These are phyloP conservation scores for Naganishia friedmannii DNA, from an alignment of 768 basidiomycete species.

Conservation along the genomic window DNA sequence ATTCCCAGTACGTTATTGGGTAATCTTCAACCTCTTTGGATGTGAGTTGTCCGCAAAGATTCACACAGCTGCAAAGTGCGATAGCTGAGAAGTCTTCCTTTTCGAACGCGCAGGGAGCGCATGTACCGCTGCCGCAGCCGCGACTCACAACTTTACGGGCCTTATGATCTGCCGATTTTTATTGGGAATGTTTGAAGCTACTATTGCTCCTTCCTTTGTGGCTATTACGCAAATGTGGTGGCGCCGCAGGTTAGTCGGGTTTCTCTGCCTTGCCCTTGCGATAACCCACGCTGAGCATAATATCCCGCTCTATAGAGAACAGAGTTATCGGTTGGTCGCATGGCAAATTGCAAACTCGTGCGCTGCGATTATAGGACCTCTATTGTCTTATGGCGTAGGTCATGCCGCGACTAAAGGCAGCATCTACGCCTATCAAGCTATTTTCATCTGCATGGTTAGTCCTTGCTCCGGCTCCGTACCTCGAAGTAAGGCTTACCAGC, in stretches of 20 bases:
- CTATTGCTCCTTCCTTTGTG: slow-evolving; percentile 29
- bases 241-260: background rate
- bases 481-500: too few relatives aligned
- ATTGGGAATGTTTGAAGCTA: slow-evolving; percentile 31
- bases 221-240: slow-evolving; percentile 24
- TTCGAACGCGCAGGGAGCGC: slow-evolving; percentile 24
- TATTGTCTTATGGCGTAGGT: slow-evolving; percentile 29
- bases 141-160: slow-evolving; percentile 24
- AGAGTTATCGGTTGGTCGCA: slow-evolving; percentile 25
- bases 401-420: background rate
- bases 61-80: too few relatives aligned
- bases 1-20: slow-evolving; percentile 53
- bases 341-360: slow-evolving; percentile 29
- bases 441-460: slow-evolving; percentile 27
- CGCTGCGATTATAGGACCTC: slow-evolving; percentile 29
- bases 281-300: too few relatives aligned
- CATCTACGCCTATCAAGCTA: slow-evolving; percentile 24
- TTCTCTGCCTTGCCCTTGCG: too few relatives aligned
- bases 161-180: slow-evolving; percentile 28
- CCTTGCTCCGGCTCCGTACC: slow-evolving; percentile 17
- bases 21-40: slow-evolving; percentile 12
- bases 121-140: slow-evolving; percentile 37
- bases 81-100: too few relatives aligned
- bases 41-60: slow-evolving; percentile 8
- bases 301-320: slow-evolving; percentile 5